Conservation (phyloP, 805 yeast species). For the Kluyveromyces wickerhamii region DNA sequence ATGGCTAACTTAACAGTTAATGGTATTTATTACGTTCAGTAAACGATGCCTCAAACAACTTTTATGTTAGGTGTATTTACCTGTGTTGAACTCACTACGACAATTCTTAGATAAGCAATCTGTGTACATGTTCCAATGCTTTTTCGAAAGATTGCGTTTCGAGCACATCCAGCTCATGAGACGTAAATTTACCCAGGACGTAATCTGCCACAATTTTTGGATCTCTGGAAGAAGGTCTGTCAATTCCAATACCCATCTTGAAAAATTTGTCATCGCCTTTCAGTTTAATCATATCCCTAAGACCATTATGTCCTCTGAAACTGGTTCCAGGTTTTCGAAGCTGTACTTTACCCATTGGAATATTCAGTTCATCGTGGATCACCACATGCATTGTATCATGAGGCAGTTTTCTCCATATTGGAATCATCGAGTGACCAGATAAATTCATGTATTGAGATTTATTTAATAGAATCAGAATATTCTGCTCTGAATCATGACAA, state of each 20-base stretch:
- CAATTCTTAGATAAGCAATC: too few species aligned
- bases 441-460: conserved; percentile 55
- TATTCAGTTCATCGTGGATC: conserved; percentile 71
- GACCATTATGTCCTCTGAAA: conserved; percentile 80
- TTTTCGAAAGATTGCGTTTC: conserved; percentile 35
- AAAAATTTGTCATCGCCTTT: conserved; percentile 45
- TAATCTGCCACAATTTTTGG: conserved; percentile 44
- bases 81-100: too few species aligned
- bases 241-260: conserved; percentile 74
- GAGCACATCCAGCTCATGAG: conserved; percentile 37
- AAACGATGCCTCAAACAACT: too few species aligned
- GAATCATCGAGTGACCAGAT: conserved; percentile 51
- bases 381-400: conserved; percentile 42
- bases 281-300: conserved; percentile 44
- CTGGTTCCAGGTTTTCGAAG: conserved; percentile 52
- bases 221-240: conserved; percentile 45
- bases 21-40: too few species aligned
- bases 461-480: conserved; percentile 43
- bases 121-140: conserved; percentile 32
- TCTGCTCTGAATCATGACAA: conserved; percentile 13
- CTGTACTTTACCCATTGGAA: conserved; percentile 58
- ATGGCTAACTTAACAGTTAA: too few species aligned
- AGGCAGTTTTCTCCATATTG: conserved; percentile 38
- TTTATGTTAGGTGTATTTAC: too few species aligned
- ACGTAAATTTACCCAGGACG: conserved; percentile 50